These are phyloP conservation scores for Pueraria montana DNA, from an alignment of 306 rosid species.

Conservation along the genomic window DNA sequence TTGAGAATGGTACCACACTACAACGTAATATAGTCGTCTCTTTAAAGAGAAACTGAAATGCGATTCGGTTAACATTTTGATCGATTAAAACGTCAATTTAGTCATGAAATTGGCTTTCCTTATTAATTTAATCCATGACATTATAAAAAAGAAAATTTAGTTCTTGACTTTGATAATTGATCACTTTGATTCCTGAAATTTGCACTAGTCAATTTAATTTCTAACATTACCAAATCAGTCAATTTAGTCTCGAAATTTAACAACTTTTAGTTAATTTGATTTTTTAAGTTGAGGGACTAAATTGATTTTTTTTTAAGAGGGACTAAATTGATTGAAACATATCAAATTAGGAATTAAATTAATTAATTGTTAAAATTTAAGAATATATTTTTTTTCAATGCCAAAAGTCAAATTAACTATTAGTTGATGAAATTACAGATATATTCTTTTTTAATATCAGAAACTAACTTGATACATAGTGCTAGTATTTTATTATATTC, in stretches of 20 bases:
- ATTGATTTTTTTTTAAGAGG: no score
- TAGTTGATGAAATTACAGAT: no score
- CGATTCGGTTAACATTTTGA: background rate
- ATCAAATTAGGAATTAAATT: background rate
- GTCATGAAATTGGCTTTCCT: background rate
- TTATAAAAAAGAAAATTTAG: background rate
- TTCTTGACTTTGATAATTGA: background rate
- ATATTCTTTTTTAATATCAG: no score
- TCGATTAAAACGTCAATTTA: slow-evolving; percentile 1
- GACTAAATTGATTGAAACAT: background rate
- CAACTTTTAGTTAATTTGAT: background rate
- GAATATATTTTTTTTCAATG: no score
- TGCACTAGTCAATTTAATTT: background rate
- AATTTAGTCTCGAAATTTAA: background rate
- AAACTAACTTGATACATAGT: no score
- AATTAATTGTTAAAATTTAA: no score
- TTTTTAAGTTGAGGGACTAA: background rate
- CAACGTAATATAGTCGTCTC: slow-evolving; percentile 31
- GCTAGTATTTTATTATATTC: no score
- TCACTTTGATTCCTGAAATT: background rate
- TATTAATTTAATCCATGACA: background rate
- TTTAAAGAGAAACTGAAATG: slow-evolving; percentile 4
- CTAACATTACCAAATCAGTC: background rate
- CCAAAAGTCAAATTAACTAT: no score
- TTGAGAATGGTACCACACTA: slow-evolving; percentile 24